phyloP scores from a whole-genome alignment of 441 rosid species.

The Populus hybrid region DNA sequence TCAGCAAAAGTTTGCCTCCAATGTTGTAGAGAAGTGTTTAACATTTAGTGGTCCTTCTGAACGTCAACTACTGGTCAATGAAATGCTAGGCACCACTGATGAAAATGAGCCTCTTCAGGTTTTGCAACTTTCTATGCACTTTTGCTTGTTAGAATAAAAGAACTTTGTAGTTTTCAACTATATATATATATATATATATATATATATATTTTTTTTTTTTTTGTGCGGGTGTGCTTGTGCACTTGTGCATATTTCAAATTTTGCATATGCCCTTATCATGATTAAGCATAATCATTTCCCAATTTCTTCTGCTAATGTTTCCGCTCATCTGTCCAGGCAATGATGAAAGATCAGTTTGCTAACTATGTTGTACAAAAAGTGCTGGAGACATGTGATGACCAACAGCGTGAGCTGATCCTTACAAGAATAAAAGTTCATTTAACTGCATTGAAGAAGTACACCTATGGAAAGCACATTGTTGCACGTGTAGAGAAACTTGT shows the following conservation, averaged over 20 bases:
- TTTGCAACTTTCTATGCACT: neutral
- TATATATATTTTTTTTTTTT: no score
- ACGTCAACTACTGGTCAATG: constrained; percentile 64
- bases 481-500: constrained; percentile 98
- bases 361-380: constrained; percentile 96
- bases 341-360: constrained; percentile 99
- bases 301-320: neutral
- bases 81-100: constrained; percentile 78
- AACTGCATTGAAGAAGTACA: constrained; percentile 92
- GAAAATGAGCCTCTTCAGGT: constrained; percentile 90
- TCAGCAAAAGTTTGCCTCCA: constrained; percentile 81
- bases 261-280: neutral
- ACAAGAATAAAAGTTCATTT: constrained; percentile 88
- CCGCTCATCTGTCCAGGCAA: constrained; percentile 48
- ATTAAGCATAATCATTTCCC: neutral
- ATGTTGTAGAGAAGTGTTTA: constrained; percentile 71
- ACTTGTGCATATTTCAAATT: neutral
- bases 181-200: neutral
- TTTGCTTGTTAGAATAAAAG: neutral
- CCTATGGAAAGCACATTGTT: constrained; percentile 96
- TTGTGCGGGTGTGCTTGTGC: neutral
- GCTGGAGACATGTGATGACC: constrained; percentile 93
- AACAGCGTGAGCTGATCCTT: constrained; percentile 86
- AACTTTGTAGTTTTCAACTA: neutral
- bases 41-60: constrained; percentile 58